phyloP scores from a whole-genome alignment of 108 stramenopile species.

The Fragilariopsis cylindrus region DNA sequence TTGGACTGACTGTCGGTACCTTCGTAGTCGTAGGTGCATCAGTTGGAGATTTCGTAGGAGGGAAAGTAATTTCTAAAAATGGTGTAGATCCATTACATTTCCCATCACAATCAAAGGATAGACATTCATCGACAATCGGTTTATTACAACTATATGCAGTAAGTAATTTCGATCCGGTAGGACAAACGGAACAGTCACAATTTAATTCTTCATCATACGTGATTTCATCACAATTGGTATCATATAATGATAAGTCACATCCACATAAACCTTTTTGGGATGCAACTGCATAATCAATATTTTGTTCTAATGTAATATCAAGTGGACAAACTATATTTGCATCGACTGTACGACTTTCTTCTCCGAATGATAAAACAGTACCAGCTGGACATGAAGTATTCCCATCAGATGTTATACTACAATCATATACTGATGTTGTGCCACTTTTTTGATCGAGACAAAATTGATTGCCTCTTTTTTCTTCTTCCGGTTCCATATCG shows the following conservation, averaged over 20 bases:
- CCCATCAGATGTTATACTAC: not conserved
- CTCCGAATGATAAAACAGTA: not conserved
- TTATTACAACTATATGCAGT: conserved; percentile 9
- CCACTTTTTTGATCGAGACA: not conserved
- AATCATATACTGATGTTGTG: not conserved
- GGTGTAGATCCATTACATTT: conserved; percentile 15
- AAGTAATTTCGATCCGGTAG: not conserved
- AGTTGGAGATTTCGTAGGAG: too few species aligned
- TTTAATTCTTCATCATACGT: not conserved
- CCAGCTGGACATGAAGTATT: not conserved
- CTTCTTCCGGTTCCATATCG: not conserved
- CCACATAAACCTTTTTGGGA: conserved; percentile 7
- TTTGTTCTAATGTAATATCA: not conserved
- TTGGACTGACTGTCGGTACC: not conserved
- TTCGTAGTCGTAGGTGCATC: not conserved
- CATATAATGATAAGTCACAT: not conserved
- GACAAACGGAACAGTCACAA: conserved; percentile 16
- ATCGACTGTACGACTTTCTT: not conserved
- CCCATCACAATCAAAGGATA: conserved; percentile 21
- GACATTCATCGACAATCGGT: conserved; percentile 5
- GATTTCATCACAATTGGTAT: conserved; percentile 10
- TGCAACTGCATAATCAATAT: not conserved
- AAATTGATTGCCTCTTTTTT: not conserved
- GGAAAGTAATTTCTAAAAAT: not conserved
- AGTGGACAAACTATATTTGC: conserved; percentile 1